phyloP scores from a whole-genome alignment of 176 grass and related monocot genomes.

The Alopecurus myosuroides region DNA sequence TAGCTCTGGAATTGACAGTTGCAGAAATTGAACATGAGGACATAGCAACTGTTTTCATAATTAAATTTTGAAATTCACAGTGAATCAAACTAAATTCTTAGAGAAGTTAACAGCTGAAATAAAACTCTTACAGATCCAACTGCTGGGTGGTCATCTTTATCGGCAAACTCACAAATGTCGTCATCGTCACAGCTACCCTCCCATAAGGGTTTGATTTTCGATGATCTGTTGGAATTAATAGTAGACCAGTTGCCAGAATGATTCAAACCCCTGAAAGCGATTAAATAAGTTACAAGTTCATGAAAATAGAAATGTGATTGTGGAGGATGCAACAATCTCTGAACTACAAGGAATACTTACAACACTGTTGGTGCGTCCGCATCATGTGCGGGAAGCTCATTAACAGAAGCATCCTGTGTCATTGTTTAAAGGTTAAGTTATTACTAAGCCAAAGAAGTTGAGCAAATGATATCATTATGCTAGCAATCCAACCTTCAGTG shows the following conservation, averaged over 20 bases:
- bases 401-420: conserved; percentile 41
- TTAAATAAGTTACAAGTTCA: conserved; percentile 11
- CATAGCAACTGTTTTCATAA: conserved; percentile 3
- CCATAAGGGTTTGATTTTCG: conserved; percentile 56
- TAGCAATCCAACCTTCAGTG: conserved; percentile 43
- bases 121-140: conserved; percentile 75
- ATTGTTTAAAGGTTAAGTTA: conserved; percentile 23
- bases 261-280: conserved; percentile 33
- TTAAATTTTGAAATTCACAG: conserved; percentile 6
- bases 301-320: not conserved
- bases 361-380: conserved; percentile 29
- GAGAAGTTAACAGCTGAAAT: conserved; percentile 4
- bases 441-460: conserved; percentile 18
- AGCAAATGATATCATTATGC: conserved; percentile 19
- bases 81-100: conserved; percentile 24
- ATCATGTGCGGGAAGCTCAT: conserved; percentile 37
- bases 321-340: not conserved
- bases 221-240: conserved; percentile 44
- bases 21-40: conserved; percentile 1
- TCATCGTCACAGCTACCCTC: conserved; percentile 57
- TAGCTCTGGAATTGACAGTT: conserved; percentile 59
- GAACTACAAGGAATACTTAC: conserved; percentile 41
- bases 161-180: conserved; percentile 74
- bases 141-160: conserved; percentile 50
- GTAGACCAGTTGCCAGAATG: conserved; percentile 45